Evolutionary conservation across 768 basidiomycete species (phyloP), one percentile per base, ranked within the genome.

Genomic region (Phanerodontia chrysosporium): DNA sequence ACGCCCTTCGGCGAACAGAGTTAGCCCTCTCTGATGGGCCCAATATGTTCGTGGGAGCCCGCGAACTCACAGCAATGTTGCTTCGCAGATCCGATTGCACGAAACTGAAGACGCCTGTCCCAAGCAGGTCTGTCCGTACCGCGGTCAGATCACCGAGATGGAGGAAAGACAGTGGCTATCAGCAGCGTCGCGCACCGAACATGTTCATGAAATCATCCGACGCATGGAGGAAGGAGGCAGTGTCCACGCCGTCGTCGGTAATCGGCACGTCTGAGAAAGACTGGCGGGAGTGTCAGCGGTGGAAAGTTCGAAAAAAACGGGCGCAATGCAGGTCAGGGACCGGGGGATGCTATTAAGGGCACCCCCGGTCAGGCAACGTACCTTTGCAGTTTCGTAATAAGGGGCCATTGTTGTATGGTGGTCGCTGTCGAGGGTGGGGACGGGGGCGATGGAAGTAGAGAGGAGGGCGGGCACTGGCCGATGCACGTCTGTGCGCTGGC

Each of bases 211-310:
- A 80, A 18, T 92, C 95, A 72, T 96, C 92, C 21, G 92, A 85
- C 0, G 95, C 95, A 67, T 92, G 87, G 48, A 94, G 78, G 77
- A 98, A 98, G 13, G 80, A 72, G 21, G 75, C 67, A 0, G 94
- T 92, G 68, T 94, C 86, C 52, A 98, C 84, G 14, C 95, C 95
- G 3, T 78, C 74, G 45, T 83, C 78, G n/a, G 83, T 84, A 64
- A 90, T 77, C 16, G 85, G 81, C 42, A 98, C 91, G 62, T 96
- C 90, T 66, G 82, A 84, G 72, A 91, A 98, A 10, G 92, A 94
- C 95, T 97, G 63, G 27, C n/a, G 55, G 16, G 18, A 49, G 45
- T n/a, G 32, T 39, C 18, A 54, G 45, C 54, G 54, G 59, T 48
- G 45, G 18, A 28, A 30, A 39, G 18, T 10, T 54, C 51, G 21